Percentiles rank a stretch among this genome's conserved stretches.
Conservation (phyloP, 164 flowering plant species). For the Houttuynia cordata region DNA sequence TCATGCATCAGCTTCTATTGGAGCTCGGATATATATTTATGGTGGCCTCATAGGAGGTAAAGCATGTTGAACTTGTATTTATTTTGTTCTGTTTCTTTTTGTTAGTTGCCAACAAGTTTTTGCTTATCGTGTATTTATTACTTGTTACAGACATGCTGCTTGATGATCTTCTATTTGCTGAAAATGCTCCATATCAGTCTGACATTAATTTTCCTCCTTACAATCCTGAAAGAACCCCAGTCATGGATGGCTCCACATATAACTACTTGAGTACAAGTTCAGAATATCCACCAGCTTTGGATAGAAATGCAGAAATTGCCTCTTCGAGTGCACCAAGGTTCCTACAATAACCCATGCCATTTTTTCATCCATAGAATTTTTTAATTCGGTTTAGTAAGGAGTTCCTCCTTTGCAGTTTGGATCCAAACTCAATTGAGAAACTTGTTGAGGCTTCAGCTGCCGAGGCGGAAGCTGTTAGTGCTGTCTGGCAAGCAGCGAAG, state of each 20-base stretch:
- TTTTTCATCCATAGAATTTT: neutral
- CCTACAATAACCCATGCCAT: slow-evolving; percentile 1
- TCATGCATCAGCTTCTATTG: slow-evolving; percentile 95
- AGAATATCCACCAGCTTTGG: slow-evolving; percentile 16
- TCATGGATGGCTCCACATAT: slow-evolving; percentile 28
- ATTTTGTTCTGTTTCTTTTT: neutral
- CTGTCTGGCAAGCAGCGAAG: slow-evolving; percentile 89
- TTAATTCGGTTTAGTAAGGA: neutral
- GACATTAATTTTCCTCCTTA: slow-evolving; percentile 36
- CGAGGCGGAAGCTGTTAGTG: slow-evolving; percentile 89
- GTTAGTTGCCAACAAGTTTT: slow-evolving; percentile 2
- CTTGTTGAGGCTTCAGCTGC: slow-evolving; percentile 88
- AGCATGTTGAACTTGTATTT: slow-evolving; percentile 1
- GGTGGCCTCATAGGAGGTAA: slow-evolving; percentile 99
- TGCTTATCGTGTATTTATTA: neutral
- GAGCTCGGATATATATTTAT: slow-evolving; percentile 61
- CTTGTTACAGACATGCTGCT: slow-evolving; percentile 61
- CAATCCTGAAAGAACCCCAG: slow-evolving; percentile 44
- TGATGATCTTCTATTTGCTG: slow-evolving; percentile 83
- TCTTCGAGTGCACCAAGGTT: slow-evolving; percentile 47
- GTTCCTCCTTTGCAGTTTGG: slow-evolving; percentile 30
- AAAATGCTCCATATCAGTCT: slow-evolving; percentile 68
- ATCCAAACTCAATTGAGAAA: slow-evolving; percentile 68
- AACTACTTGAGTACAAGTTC: slow-evolving; percentile 19
- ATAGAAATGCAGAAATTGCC: slow-evolving; percentile 19